These are phyloP conservation scores for Gossypium laxum DNA, from an alignment of 441 rosid genomes.

Conservation along the genomic window DNA sequence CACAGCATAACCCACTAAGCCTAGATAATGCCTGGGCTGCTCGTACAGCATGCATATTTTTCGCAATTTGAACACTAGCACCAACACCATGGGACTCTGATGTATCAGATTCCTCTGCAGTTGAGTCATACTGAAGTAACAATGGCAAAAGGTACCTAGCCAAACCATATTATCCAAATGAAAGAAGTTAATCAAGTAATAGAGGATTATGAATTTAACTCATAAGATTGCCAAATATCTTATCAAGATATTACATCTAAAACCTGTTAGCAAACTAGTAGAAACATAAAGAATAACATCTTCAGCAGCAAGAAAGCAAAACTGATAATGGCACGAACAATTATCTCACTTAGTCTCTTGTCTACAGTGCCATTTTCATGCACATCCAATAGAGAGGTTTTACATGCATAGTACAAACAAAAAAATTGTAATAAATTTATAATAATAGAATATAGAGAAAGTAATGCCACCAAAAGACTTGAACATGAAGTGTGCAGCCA, in stretches of 20 bases:
- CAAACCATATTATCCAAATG: conserved; percentile 18
- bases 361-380: background rate
- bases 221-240: background rate
- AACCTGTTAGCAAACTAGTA: background rate
- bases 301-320: background rate
- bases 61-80: conserved; percentile 89
- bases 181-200: background rate
- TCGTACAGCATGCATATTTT: conserved; percentile 82
- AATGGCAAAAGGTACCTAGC: conserved; percentile 88
- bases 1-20: conserved; percentile 75
- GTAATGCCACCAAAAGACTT: background rate
- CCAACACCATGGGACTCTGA: conserved; percentile 88
- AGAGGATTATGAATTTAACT: background rate
- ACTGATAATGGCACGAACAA: background rate
- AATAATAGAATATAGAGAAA: background rate
- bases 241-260: background rate
- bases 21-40: conserved; percentile 88
- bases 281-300: background rate
- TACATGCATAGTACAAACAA: background rate
- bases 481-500: background rate
- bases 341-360: background rate
- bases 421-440: background rate
- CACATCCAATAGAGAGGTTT: background rate
- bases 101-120: conserved; percentile 80
- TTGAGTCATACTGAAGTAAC: conserved; percentile 94